These are phyloP conservation scores for Aspergillus novoparasiticus DNA, from an alignment of 2,329 filamentous ascomycete species.

Conservation along the genomic window DNA sequence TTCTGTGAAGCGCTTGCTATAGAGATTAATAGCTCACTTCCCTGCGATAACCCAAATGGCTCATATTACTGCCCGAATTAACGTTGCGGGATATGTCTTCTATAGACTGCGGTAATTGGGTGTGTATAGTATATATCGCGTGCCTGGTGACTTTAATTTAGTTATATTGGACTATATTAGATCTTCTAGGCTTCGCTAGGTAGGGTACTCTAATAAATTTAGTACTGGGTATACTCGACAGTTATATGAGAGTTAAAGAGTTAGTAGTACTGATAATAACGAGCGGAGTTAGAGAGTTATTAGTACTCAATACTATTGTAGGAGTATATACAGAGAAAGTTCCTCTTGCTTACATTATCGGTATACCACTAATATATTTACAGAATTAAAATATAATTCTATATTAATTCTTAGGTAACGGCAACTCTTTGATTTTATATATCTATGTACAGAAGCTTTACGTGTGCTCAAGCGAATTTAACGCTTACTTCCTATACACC, in stretches of 20 bases:
- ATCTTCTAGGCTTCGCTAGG: constrained; percentile 52
- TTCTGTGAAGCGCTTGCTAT: too few species aligned
- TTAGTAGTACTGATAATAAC: constrained; percentile 27
- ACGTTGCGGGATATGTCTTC: not conserved
- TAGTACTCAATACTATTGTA: constrained; percentile 72
- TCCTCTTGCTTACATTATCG: constrained; percentile 65
- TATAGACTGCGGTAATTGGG: not conserved
- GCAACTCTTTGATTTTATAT: constrained; percentile 14
- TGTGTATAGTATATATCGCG: constrained; percentile 38
- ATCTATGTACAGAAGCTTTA: constrained; percentile 17
- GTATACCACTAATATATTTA: constrained; percentile 49
- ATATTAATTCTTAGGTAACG: constrained; percentile 64
- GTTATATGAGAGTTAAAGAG: constrained; percentile 27
- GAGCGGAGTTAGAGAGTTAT: constrained; percentile 66
- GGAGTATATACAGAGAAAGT: constrained; percentile 74
- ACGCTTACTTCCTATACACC: constrained; percentile 23
- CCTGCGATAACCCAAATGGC: too few species aligned
- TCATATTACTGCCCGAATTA: not conserved
- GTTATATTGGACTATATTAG: constrained; percentile 55
- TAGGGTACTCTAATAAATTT: constrained; percentile 59
- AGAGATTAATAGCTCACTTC: too few species aligned
- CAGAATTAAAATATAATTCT: constrained; percentile 50
- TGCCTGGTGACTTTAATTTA: constrained; percentile 50
- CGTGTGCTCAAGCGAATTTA: constrained; percentile 13
- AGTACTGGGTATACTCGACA: constrained; percentile 52